A percentile compares a stretch with the other conserved stretches of the same genome.
phyloP scores from a whole-genome alignment of 305 asterid genomes.

The Fraxinus nigra region DNA sequence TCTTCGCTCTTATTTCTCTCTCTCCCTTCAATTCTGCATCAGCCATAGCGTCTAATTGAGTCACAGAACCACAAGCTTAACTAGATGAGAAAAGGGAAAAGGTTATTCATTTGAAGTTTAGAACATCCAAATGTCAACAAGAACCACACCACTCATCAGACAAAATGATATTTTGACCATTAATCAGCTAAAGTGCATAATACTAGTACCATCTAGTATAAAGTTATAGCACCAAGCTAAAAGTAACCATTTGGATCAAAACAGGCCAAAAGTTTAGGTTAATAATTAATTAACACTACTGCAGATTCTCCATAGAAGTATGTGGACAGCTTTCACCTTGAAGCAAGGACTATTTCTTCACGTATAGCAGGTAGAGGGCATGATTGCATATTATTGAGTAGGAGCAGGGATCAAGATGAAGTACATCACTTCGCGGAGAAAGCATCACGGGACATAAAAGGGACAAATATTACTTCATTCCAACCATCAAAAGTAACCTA shows the following conservation, averaged over 20 bases:
- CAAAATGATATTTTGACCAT: neutral
- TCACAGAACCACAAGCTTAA: neutral
- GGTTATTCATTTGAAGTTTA: neutral
- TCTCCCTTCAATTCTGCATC: neutral
- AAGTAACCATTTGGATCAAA: neutral
- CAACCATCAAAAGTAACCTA: neutral
- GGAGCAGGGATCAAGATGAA: neutral
- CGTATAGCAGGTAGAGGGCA: neutral
- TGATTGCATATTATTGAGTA: neutral
- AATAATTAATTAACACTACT: neutral
- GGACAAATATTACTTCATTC: neutral
- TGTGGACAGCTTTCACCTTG: neutral
- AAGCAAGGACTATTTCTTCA: neutral
- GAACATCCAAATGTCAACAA: neutral
- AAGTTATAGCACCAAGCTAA: neutral
- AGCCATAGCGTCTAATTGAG: neutral
- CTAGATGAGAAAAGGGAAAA: neutral
- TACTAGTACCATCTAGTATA: neutral
- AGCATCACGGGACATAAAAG: neutral
- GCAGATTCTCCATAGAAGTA: neutral
- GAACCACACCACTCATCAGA: neutral
- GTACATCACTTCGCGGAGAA: neutral
- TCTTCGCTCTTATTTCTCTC: neutral
- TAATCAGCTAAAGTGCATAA: neutral
- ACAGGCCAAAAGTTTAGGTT: neutral